These are phyloP conservation scores for Arthroderma sp. DNA, from an alignment of 2,329 filamentous ascomycete genomes.

Conservation along the genomic window DNA sequence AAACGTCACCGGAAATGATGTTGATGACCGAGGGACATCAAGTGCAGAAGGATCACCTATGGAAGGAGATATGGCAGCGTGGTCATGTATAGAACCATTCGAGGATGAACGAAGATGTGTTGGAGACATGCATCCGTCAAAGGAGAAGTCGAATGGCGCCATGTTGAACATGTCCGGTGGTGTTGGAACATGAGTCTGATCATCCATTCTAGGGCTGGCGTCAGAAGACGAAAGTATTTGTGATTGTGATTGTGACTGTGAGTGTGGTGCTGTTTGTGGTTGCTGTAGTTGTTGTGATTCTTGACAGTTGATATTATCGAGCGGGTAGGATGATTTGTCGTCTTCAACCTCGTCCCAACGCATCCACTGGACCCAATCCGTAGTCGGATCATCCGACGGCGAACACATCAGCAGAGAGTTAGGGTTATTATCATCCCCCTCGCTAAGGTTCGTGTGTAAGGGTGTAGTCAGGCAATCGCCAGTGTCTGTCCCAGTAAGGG, in stretches of 20 bases:
- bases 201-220: too few species aligned
- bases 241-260: too few species aligned
- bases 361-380: constrained; percentile 35
- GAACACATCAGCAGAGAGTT: neutral
- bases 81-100: neutral
- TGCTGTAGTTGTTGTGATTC: constrained; percentile 6
- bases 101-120: constrained; percentile 1
- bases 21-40: too few species aligned
- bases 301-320: constrained; percentile 12
- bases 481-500: too few species aligned
- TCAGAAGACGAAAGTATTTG: too few species aligned
- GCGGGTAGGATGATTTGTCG: constrained; percentile 18
- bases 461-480: too few species aligned
- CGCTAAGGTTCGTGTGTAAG: too few species aligned
- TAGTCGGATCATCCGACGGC: constrained; percentile 17
- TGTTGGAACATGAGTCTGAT: too few species aligned
- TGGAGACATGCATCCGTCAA: constrained; percentile 4
- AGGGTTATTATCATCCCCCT: too few species aligned
- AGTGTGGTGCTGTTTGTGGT: neutral
- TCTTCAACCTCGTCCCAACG: constrained; percentile 29
- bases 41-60: neutral
- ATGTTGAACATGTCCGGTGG: too few species aligned
- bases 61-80: neutral
- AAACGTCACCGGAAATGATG: too few species aligned
- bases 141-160: constrained; percentile 3